phyloP scores from a whole-genome alignment of 169 alveolate genomes.

The Plasmodium gonderi region DNA sequence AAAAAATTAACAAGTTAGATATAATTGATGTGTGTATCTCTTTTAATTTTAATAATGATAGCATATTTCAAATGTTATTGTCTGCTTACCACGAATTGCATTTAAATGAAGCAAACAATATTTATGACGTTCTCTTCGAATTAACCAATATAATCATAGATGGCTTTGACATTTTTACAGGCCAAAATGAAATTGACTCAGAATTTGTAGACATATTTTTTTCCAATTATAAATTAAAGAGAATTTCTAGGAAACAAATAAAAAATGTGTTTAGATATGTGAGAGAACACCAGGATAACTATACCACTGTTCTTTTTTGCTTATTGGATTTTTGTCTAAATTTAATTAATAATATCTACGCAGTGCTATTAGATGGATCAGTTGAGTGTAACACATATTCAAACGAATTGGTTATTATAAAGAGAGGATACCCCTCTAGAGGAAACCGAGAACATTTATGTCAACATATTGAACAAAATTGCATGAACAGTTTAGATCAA shows the following conservation, averaged over 20 bases:
- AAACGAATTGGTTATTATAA: neutral
- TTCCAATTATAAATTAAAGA: constrained; percentile 32
- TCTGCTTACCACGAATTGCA: constrained; percentile 28
- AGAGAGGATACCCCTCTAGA: neutral
- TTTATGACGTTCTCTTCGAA: constrained; percentile 39
- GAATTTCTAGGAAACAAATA: constrained; percentile 20
- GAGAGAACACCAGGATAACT: constrained; percentile 8
- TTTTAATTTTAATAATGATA: neutral
- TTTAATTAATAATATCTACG: neutral
- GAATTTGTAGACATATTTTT: constrained; percentile 5
- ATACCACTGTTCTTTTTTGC: neutral
- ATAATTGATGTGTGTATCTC: constrained; percentile 25
- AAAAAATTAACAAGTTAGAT: constrained; percentile 4
- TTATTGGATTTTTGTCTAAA: constrained; percentile 6
- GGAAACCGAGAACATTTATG: too few relatives aligned
- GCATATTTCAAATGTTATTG: neutral
- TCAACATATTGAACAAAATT: too few relatives aligned
- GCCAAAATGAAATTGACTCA: neutral
- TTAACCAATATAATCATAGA: constrained; percentile 32
- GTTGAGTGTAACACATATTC: neutral
- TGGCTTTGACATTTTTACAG: neutral
- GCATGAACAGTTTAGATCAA: too few relatives aligned
- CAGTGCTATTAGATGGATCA: neutral
- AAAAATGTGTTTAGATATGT: neutral
- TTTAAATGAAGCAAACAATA: constrained; percentile 32